A percentile compares a stretch with the other conserved stretches of the same genome.
phyloP scores from a whole-genome alignment of 2,329 filamentous ascomycete species.

The Paecilomyces sp. region DNA sequence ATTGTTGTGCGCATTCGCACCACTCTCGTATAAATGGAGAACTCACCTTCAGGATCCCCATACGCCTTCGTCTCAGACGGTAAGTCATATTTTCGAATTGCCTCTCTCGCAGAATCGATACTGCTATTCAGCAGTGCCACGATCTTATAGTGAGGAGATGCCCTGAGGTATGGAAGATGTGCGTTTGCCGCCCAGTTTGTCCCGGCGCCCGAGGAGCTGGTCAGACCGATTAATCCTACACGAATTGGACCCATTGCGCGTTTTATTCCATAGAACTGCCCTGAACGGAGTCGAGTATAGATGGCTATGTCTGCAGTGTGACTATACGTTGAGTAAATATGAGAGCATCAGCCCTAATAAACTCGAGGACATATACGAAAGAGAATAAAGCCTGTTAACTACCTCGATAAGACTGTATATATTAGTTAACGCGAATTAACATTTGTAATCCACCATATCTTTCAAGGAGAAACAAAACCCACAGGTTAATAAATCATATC shows the following conservation, averaged over 20 bases:
- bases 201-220: background rate
- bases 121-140: background rate
- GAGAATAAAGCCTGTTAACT: too few species aligned
- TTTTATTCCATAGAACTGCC: background rate
- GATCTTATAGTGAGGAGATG: background rate
- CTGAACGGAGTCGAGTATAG: background rate
- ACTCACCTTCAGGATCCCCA: constrained; percentile 37
- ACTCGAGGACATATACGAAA: too few species aligned
- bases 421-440: background rate
- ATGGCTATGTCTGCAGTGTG: too few species aligned
- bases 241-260: background rate
- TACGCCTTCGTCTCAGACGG: constrained; percentile 40
- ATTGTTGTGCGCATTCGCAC: background rate
- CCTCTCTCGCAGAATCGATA: background rate
- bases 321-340: too few species aligned
- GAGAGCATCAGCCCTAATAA: too few species aligned
- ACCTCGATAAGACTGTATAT: too few species aligned
- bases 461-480: background rate
- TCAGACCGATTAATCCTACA: background rate
- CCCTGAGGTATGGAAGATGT: background rate
- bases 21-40: background rate
- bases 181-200: background rate
- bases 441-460: background rate
- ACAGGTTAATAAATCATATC: too few species aligned
- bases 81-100: constrained; percentile 31